Percentiles rank a stretch among this genome's conserved stretches.
Evolutionary conservation across 2,329 filamentous ascomycete species (phyloP).

Genomic region (Beauveria pseudobassiana): DNA sequence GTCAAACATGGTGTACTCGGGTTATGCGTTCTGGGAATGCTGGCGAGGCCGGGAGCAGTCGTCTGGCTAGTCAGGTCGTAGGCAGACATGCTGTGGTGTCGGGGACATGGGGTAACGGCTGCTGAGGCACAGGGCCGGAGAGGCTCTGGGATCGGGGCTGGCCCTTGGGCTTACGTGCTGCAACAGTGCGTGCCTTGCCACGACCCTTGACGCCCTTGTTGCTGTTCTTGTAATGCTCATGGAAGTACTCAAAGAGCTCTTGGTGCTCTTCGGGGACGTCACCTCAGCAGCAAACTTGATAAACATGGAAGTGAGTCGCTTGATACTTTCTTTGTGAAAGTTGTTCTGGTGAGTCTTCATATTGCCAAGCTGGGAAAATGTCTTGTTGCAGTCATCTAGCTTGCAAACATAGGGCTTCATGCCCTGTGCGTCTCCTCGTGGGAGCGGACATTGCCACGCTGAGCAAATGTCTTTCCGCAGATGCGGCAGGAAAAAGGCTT

Average conservation of each 20-base stretch:
- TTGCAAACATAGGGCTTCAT: slow-evolving; percentile 74
- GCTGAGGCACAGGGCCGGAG: slow-evolving; percentile 17
- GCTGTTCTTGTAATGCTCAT: slow-evolving; percentile 87
- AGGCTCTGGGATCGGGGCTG: slow-evolving; percentile 19
- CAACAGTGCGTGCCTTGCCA: slow-evolving; percentile 71
- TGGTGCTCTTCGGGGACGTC: slow-evolving; percentile 57
- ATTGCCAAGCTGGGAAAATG: slow-evolving; percentile 85
- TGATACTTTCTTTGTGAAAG: slow-evolving; percentile 73
- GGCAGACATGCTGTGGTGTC: slow-evolving; percentile 22
- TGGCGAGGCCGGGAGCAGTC: slow-evolving; percentile 20
- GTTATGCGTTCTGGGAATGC: slow-evolving; percentile 25
- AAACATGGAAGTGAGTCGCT: slow-evolving; percentile 63
- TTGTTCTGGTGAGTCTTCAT: slow-evolving; percentile 96
- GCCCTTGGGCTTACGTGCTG: slow-evolving; percentile 23
- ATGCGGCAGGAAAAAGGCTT: slow-evolving; percentile 73
- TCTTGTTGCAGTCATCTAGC: slow-evolving; percentile 77
- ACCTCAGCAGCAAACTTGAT: slow-evolving; percentile 49
- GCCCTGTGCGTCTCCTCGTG: slow-evolving; percentile 73
- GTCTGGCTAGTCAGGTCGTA: slow-evolving; percentile 25
- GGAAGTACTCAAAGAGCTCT: slow-evolving; percentile 78
- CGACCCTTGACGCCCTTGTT: slow-evolving; percentile 98
- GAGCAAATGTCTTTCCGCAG: slow-evolving; percentile 77
- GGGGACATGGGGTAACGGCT: slow-evolving; percentile 23
- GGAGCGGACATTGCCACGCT: slow-evolving; percentile 76
- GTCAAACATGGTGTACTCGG: slow-evolving; percentile 39